Evolutionary conservation across 257 asterid species (phyloP).

Genomic region (Solanum habrochaites): DNA sequence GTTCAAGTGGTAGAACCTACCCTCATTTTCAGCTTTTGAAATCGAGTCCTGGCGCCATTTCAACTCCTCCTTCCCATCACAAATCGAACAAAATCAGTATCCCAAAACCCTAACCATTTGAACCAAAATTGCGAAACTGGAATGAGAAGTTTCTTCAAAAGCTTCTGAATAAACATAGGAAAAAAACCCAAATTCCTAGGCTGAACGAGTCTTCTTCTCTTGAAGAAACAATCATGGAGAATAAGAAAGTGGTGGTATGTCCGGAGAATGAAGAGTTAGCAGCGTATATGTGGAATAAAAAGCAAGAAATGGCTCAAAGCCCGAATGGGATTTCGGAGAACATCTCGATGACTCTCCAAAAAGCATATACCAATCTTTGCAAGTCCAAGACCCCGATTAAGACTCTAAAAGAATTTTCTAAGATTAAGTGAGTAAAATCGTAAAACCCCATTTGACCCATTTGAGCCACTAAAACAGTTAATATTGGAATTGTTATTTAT

Average conservation of each 20-base stretch:
- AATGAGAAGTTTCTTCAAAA: background rate
- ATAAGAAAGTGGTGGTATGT: constrained; percentile 29
- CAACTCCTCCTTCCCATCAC: background rate
- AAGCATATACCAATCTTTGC: constrained; percentile 67
- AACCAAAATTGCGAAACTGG: background rate
- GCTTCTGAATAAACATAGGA: background rate
- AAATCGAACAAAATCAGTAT: background rate
- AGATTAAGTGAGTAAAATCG: constrained; percentile 55
- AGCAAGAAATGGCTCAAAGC: constrained; percentile 56
- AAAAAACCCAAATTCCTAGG: background rate
- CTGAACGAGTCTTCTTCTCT: background rate
- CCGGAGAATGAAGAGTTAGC: constrained; percentile 64
- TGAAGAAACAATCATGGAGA: constrained; percentile 26
- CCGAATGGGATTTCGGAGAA: constrained; percentile 77
- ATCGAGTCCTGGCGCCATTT: constrained; percentile 5
- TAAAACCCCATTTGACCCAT: background rate
- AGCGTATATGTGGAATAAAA: constrained; percentile 46
- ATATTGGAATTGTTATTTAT: background rate
- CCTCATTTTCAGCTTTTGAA: background rate
- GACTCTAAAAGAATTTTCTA: constrained; percentile 55
- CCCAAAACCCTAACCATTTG: background rate
- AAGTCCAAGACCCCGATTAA: constrained; percentile 42
- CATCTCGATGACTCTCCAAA: constrained; percentile 45
- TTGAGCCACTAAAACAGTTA: background rate
- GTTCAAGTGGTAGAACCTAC: too few species aligned